phyloP scores from a whole-genome alignment of 257 asterid genomes.

The Solanum chilense region DNA sequence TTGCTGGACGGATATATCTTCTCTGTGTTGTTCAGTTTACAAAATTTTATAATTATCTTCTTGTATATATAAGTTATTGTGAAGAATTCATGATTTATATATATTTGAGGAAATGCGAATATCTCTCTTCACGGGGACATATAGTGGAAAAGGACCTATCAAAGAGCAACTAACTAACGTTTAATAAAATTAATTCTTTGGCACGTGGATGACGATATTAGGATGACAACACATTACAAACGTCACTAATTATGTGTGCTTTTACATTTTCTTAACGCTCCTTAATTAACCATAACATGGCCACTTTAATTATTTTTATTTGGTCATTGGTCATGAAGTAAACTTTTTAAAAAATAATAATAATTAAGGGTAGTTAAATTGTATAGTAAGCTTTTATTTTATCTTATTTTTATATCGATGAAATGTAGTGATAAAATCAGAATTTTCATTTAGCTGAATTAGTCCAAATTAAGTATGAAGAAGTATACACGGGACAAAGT shows the following conservation, averaged over 20 bases:
- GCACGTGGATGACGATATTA: neutral
- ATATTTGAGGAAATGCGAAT: no score
- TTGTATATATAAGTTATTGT: no score
- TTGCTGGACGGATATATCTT: no score
- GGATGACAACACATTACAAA: neutral
- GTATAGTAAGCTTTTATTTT: neutral
- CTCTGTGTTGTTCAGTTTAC: no score
- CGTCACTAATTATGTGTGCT: neutral
- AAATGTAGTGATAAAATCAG: accelerated
- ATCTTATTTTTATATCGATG: neutral
- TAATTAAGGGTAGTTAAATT: neutral
- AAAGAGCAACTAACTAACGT: neutral
- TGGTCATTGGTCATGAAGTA: neutral
- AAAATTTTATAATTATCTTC: no score
- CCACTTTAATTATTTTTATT: neutral
- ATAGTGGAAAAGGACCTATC: no score
- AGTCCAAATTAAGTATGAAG: no score
- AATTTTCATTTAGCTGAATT: no score
- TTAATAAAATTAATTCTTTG: neutral
- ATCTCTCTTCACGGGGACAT: no score
- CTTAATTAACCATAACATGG: neutral
- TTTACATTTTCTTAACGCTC: neutral
- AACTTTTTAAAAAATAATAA: no score
- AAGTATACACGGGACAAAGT: neutral
- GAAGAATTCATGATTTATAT: no score